A percentile compares a stretch with the other conserved stretches of the same genome.
These are phyloP conservation scores for Coemansia sp. DNA, from an alignment of 192 early-diverging fungal species.

Conservation along the genomic window DNA sequence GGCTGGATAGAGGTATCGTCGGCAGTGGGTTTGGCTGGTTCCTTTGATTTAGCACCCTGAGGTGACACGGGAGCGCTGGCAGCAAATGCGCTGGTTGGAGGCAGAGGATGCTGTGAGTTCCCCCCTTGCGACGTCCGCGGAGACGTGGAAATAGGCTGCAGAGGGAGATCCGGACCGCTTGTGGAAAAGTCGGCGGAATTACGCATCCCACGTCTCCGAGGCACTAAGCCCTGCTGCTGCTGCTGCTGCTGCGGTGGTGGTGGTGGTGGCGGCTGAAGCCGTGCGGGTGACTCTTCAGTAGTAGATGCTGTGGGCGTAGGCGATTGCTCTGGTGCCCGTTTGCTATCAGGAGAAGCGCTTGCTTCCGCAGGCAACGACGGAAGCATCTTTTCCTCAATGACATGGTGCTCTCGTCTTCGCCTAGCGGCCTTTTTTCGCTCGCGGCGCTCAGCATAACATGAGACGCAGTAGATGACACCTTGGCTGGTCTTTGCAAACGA, in stretches of 20 bases:
- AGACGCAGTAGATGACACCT: conserved; percentile 72
- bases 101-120: not conserved
- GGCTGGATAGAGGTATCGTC: not conserved
- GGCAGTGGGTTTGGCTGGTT: not conserved
- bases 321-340: conserved; percentile 1
- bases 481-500: conserved; percentile 80
- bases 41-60: not conserved
- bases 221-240: conserved; percentile 4
- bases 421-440: conserved; percentile 63
- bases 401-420: conserved; percentile 52
- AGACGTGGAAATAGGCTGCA: not conserved
- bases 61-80: conserved; percentile 7
- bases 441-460: conserved; percentile 67
- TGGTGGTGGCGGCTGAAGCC: not conserved
- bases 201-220: conserved; percentile 29
- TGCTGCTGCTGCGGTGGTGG: not conserved
- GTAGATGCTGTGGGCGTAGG: conserved; percentile 2
- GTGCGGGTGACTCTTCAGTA: not conserved
- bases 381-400: conserved; percentile 49
- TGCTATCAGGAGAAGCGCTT: conserved; percentile 7
- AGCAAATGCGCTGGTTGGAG: not conserved
- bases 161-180: not conserved
- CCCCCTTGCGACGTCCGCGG: not conserved
- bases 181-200: conserved; percentile 18
- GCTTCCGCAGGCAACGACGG: conserved; percentile 49